Conservation (phyloP, 2,329 filamentous ascomycete genomes). For the Fusarium piperis region DNA sequence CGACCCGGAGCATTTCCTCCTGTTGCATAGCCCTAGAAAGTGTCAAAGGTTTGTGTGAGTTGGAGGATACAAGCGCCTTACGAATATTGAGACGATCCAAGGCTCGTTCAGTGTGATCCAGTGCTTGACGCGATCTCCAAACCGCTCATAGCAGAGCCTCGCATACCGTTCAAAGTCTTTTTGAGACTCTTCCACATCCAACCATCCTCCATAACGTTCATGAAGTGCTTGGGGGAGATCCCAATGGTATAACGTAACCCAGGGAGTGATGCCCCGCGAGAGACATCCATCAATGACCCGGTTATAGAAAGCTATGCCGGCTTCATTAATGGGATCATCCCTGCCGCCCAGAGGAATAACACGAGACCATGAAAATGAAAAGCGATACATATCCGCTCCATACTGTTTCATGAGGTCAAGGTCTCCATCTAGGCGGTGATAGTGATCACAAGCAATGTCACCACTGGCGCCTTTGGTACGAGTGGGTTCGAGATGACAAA, state of each 20-base stretch:
- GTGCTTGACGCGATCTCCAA: constrained; percentile 53
- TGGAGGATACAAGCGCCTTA: not conserved
- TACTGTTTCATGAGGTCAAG: constrained; percentile 67
- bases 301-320: constrained; percentile 68
- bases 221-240: constrained; percentile 55
- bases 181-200: constrained; percentile 45
- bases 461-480: constrained; percentile 54
- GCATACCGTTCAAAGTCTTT: constrained; percentile 51
- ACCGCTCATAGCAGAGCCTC: constrained; percentile 48
- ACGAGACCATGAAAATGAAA: constrained; percentile 73
- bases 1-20: constrained; percentile 49
- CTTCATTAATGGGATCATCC: constrained; percentile 69
- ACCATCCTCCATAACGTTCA: constrained; percentile 49
- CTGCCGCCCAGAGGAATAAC: constrained; percentile 72
- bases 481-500: constrained; percentile 52
- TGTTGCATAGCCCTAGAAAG: constrained; percentile 43
- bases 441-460: constrained; percentile 59
- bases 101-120: constrained; percentile 55
- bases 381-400: constrained; percentile 69
- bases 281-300: constrained; percentile 68
- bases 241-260: constrained; percentile 74
- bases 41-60: accelerated
- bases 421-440: constrained; percentile 59
- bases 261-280: constrained; percentile 65
- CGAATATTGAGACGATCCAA: constrained; percentile 50